Conservation (phyloP, 2,329 filamentous ascomycete species). For the Graphilbum sp. region DNA sequence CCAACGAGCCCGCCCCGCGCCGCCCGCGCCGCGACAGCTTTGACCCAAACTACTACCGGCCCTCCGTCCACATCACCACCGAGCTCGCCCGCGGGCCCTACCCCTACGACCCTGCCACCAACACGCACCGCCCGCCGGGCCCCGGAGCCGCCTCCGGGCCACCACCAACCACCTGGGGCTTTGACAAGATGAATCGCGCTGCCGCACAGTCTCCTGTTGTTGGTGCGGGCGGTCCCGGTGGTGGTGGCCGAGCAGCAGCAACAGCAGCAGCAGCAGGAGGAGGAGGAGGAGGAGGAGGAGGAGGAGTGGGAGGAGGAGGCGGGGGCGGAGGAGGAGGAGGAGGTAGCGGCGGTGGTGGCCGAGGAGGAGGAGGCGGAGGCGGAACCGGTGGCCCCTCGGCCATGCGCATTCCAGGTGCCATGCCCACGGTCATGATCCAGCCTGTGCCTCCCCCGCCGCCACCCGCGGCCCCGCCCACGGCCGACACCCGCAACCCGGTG, state of each 20-base stretch:
- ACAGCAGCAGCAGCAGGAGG: no score
- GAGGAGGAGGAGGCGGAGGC: no score
- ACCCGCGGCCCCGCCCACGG: slow-evolving; percentile 2
- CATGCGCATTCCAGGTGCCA: no score
- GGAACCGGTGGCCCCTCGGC: no score
- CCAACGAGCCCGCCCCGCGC: slow-evolving; percentile 28
- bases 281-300: no score
- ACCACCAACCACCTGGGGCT: slow-evolving; percentile 52
- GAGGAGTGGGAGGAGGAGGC: not conserved
- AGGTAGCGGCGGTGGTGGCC: no score
- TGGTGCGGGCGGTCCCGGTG: not conserved
- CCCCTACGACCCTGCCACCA: slow-evolving; percentile 18
- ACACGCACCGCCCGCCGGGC: no score
- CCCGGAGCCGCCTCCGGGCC: slow-evolving; percentile 27
- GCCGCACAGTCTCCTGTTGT: not conserved
- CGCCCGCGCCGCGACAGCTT: slow-evolving; percentile 36
- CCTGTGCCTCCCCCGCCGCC: no score
- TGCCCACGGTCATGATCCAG: no score
- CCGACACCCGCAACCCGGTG: slow-evolving; percentile 10
- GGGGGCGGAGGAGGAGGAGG: no score
- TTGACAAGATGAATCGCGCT: slow-evolving; percentile 47
- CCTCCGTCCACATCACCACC: slow-evolving; percentile 34
- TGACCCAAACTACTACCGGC: slow-evolving; percentile 37
- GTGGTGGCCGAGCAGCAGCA: no score
- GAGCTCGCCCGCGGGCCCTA: slow-evolving; percentile 26